Conservation (phyloP, 164 flowering plant genomes). For the Echeveria elegans region DNA sequence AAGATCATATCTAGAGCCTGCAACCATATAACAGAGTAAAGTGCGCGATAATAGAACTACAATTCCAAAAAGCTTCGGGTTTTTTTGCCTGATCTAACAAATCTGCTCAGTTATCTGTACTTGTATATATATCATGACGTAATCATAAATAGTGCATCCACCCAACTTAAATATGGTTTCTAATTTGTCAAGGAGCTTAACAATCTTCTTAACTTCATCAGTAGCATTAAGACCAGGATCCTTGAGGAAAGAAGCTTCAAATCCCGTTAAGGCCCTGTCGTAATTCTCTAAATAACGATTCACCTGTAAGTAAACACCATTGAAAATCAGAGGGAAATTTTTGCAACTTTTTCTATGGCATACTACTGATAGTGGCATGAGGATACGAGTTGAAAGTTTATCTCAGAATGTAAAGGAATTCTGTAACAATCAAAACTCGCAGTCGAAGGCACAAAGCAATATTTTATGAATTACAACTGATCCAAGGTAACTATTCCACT, state of each 20-base stretch:
- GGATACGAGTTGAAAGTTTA: not conserved
- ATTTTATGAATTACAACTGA: too few species aligned
- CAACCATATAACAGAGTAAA: not conserved
- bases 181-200: conserved; percentile 65
- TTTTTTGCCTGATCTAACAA: not conserved
- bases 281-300: conserved; percentile 81
- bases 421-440: too few species aligned
- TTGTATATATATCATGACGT: too few species aligned
- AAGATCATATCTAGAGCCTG: not conserved
- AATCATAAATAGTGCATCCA: conserved; percentile 2
- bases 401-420: not conserved
- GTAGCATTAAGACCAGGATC: conserved; percentile 81
- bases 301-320: conserved; percentile 35
- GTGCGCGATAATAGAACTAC: not conserved
- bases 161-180: conserved; percentile 36
- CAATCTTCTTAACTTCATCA: conserved; percentile 61
- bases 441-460: too few species aligned
- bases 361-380: not conserved
- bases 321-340: not conserved
- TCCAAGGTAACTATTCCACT: not conserved
- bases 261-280: conserved; percentile 86
- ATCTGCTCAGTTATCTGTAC: not conserved
- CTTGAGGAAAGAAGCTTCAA: conserved; percentile 80
- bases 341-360: not conserved
- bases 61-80: not conserved